Conservation (phyloP, 2,329 filamentous ascomycete genomes). For the Colletotrichum sojae region DNA sequence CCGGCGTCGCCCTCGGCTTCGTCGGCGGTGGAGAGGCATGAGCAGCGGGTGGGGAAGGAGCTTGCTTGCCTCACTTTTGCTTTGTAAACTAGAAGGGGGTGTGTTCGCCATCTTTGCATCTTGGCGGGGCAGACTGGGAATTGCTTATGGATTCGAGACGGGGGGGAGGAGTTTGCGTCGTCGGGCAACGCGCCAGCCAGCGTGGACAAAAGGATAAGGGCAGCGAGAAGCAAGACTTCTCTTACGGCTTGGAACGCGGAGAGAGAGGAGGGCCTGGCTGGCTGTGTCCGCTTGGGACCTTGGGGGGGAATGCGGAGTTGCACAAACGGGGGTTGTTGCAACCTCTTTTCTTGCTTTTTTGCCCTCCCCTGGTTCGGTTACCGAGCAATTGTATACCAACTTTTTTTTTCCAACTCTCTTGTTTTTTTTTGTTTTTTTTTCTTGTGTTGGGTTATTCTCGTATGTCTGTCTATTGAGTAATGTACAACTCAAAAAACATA, state of each 20-base stretch:
- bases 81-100: slow-evolving; percentile 1
- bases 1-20: slow-evolving; percentile 68
- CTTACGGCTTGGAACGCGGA: slow-evolving; percentile 11
- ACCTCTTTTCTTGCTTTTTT: no score
- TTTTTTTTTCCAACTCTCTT: slow-evolving; percentile 5
- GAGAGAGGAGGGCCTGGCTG: neutral
- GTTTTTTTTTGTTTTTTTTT: neutral
- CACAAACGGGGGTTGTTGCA: slow-evolving; percentile 10
- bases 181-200: slow-evolving; percentile 15
- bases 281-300: slow-evolving; percentile 14
- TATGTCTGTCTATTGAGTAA: slow-evolving; percentile 24
- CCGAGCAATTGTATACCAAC: slow-evolving; percentile 32
- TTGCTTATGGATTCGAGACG: slow-evolving; percentile 3
- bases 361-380: slow-evolving; percentile 2
- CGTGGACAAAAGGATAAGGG: neutral
- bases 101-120: neutral
- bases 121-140: slow-evolving; percentile 23
- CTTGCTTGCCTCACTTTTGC: slow-evolving; percentile 11
- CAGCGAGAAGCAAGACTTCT: neutral
- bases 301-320: neutral
- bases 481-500: slow-evolving; percentile 12
- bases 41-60: slow-evolving; percentile 12
- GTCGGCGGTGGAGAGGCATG: slow-evolving; percentile 58
- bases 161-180: slow-evolving; percentile 16
- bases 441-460: slow-evolving; percentile 6